These are phyloP conservation scores for Cladosporium sp. DNA, from an alignment of 2,329 filamentous ascomycete species.

Conservation along the genomic window DNA sequence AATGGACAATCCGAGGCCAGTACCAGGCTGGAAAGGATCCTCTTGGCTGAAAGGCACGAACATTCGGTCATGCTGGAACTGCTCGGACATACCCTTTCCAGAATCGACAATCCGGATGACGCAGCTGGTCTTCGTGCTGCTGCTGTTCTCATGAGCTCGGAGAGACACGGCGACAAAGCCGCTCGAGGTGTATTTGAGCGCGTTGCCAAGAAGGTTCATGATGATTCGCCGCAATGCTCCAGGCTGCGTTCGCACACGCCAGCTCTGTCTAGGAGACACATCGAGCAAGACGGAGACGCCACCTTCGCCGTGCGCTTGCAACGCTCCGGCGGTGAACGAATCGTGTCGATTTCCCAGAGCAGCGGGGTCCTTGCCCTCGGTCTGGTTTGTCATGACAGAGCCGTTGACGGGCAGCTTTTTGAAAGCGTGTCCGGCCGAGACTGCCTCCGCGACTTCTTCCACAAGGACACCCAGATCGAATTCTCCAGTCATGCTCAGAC, in stretches of 20 bases:
- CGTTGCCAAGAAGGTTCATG: conserved; percentile 52
- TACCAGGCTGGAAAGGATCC: conserved; percentile 59
- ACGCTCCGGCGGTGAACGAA: background rate
- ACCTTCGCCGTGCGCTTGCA: conserved; percentile 10
- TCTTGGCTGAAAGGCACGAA: conserved; percentile 68
- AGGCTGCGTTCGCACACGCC: conserved; percentile 47
- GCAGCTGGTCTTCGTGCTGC: conserved; percentile 23
- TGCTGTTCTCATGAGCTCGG: conserved; percentile 30
- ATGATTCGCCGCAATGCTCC: conserved; percentile 48
- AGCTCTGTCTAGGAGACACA: conserved; percentile 40
- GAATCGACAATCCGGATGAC: conserved; percentile 56
- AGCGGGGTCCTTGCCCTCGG: background rate
- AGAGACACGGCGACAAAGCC: conserved; percentile 45
- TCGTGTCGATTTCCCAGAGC: background rate
- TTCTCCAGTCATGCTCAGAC: conserved; percentile 36
- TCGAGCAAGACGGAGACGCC: conserved; percentile 48
- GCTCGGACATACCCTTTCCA: conserved; percentile 64
- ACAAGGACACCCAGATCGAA: conserved; percentile 49
- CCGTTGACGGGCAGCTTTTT: conserved; percentile 28
- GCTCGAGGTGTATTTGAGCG: conserved; percentile 46
- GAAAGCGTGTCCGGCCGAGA: conserved; percentile 53
- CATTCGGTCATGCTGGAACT: conserved; percentile 60
- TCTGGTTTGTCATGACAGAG: conserved; percentile 19
- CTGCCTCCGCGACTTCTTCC: conserved; percentile 57
- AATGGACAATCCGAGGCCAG: conserved; percentile 65